phyloP scores from a whole-genome alignment of 2,329 filamentous ascomycete species.

The Penicillium sp. region DNA sequence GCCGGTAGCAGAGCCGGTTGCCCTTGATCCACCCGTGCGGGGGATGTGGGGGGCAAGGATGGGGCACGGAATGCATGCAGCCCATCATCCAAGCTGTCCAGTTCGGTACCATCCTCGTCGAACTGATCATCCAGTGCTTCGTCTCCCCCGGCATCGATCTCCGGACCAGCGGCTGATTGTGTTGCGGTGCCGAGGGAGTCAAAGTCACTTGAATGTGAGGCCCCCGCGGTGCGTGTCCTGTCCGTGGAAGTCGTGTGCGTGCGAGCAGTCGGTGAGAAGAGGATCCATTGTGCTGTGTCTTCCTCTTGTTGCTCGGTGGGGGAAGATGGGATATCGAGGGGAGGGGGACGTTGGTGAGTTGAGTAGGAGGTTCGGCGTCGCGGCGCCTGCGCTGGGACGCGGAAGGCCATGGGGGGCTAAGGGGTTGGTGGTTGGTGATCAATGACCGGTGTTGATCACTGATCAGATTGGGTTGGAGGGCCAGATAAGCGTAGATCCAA shows the following conservation, averaged over 20 bases:
- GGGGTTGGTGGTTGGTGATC: too few relatives aligned
- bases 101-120: constrained; percentile 67
- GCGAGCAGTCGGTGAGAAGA: constrained; percentile 81
- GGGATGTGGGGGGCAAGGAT: constrained; percentile 47
- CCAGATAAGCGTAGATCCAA: constrained; percentile 12
- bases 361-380: constrained; percentile 41
- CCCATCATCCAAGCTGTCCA: constrained; percentile 92
- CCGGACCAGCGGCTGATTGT: constrained; percentile 54
- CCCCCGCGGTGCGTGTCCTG: constrained; percentile 68
- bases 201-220: constrained; percentile 77
- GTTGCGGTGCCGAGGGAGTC: constrained; percentile 75
- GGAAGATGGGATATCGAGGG: constrained; percentile 32
- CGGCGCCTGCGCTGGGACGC: constrained; percentile 41
- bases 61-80: constrained; percentile 82
- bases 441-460: constrained; percentile 3
- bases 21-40: constrained; percentile 57
- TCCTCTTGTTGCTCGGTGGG: constrained; percentile 55
- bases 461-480: constrained; percentile 3
- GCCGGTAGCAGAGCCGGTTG: constrained; percentile 76
- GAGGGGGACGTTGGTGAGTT: constrained; percentile 29
- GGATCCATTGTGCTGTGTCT: constrained; percentile 90
- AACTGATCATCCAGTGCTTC: constrained; percentile 64
- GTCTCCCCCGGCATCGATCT: constrained; percentile 43
- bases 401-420: constrained; percentile 49
- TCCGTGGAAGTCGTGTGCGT: constrained; percentile 69